phyloP scores from a whole-genome alignment of 768 basidiomycete species.

The Termitomyces sp. region DNA sequence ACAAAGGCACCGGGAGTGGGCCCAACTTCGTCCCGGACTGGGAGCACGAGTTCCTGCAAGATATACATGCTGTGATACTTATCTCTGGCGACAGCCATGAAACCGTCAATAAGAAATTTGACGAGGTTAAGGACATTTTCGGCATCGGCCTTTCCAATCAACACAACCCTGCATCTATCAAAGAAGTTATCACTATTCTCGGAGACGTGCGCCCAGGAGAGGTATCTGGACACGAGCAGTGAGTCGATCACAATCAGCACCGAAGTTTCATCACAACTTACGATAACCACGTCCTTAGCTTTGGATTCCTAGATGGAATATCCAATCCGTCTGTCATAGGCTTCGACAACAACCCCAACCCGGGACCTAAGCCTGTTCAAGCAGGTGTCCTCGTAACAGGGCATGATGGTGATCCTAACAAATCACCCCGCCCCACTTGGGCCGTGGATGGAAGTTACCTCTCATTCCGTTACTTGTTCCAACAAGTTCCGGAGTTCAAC shows the following conservation, averaged over 20 bases:
- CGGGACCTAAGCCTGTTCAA: constrained; percentile 32
- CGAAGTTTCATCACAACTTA: neutral
- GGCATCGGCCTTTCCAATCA: constrained; percentile 16
- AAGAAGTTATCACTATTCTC: constrained; percentile 28
- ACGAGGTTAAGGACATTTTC: constrained; percentile 29
- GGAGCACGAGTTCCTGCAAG: constrained; percentile 38
- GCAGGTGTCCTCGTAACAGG: constrained; percentile 42
- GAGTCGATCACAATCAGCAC: constrained; percentile 7
- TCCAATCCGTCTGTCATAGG: constrained; percentile 42
- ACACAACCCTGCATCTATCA: constrained; percentile 23
- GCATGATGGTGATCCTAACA: constrained; percentile 30
- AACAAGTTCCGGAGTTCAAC: constrained; percentile 48
- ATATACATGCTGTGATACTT: constrained; percentile 45
- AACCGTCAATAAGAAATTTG: constrained; percentile 29
- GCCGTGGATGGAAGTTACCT: constrained; percentile 46
- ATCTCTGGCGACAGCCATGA: constrained; percentile 39
- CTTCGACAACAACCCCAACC: constrained; percentile 27
- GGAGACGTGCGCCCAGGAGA: constrained; percentile 41
- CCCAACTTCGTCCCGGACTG: constrained; percentile 34
- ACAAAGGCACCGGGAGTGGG: constrained; percentile 22
- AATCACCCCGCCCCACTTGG: constrained; percentile 30
- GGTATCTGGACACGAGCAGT: constrained; percentile 43
- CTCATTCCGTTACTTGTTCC: constrained; percentile 45
- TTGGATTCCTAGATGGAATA: constrained; percentile 48
- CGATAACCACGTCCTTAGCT: constrained; percentile 21